Evolutionary conservation across 306 rosid genomes (phyloP).

Genomic region (Boehmeria nivea): DNA sequence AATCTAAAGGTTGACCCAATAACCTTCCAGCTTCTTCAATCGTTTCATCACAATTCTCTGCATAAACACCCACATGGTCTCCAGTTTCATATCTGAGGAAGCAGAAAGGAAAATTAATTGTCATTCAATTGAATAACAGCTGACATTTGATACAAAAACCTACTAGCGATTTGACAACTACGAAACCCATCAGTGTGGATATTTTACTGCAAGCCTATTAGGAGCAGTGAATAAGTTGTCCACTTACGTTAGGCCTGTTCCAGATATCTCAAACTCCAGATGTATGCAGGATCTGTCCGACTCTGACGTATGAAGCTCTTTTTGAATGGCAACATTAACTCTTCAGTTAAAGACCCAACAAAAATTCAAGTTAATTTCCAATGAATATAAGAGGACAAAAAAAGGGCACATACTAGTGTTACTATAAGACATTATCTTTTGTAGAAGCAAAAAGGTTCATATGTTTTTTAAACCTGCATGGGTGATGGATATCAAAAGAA

Average conservation of each 20-base stretch:
- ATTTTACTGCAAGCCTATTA: too few species aligned
- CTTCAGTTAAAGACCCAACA: constrained; percentile 36
- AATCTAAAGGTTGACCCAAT: constrained; percentile 66
- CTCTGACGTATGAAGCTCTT: constrained; percentile 74
- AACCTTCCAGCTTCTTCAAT: constrained; percentile 75
- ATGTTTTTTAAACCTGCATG: constrained; percentile 61
- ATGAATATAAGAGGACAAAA: not conserved
- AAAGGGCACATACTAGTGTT: not conserved
- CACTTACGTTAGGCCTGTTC: constrained; percentile 62
- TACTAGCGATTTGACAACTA: not conserved
- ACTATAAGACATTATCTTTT: constrained; percentile 9
- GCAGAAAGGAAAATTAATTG: constrained; percentile 6
- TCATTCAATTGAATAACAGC: not conserved
- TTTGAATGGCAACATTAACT: constrained; percentile 61
- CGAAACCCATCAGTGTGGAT: too few species aligned
- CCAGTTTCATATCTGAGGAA: constrained; percentile 88
- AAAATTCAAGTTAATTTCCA: not conserved
- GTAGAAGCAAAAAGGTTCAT: constrained; percentile 19
- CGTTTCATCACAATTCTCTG: constrained; percentile 67
- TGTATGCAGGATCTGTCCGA: constrained; percentile 90
- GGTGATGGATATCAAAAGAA: constrained; percentile 69
- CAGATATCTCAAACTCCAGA: constrained; percentile 74
- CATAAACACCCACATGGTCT: constrained; percentile 94
- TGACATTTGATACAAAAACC: not conserved
- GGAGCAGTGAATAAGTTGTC: not conserved